Evolutionary conservation across 192 early-diverging fungal species (phyloP).

Genomic region (Entomortierella beljakovae): DNA sequence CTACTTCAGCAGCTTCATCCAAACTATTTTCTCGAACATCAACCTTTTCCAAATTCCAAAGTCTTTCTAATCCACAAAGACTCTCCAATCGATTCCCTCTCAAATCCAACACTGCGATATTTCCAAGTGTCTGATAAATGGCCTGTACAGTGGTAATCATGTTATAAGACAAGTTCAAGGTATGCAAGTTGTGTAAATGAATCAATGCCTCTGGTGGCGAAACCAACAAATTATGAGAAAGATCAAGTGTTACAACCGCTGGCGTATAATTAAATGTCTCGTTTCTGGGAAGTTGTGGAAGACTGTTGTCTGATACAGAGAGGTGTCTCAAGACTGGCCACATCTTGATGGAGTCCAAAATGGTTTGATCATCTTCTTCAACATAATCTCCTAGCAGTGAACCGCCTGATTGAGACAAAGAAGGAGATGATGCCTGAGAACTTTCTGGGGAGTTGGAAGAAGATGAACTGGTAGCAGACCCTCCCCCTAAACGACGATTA

Average conservation of each 20-base stretch:
- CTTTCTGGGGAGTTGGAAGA: constrained; percentile 15
- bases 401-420: neutral
- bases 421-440: constrained; percentile 32
- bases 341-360: constrained; percentile 38
- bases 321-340: constrained; percentile 58
- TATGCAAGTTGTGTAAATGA: constrained; percentile 59
- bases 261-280: constrained; percentile 54
- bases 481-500: constrained; percentile 6
- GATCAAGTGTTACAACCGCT: constrained; percentile 59
- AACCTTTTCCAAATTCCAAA: constrained; percentile 66
- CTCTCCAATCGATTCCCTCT: constrained; percentile 61
- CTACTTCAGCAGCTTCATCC: constrained; percentile 63
- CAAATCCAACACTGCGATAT: constrained; percentile 62
- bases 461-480: neutral
- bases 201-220: constrained; percentile 58
- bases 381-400: neutral
- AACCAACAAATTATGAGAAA: constrained; percentile 63
- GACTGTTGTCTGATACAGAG: constrained; percentile 61
- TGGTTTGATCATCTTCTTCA: constrained; percentile 28
- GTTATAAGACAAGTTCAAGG: constrained; percentile 65
- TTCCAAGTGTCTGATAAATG: constrained; percentile 64
- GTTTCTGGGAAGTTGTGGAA: constrained; percentile 55
- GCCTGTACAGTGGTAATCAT: constrained; percentile 62
- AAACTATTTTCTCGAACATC: constrained; percentile 67
- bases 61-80: constrained; percentile 65